Evolutionary conservation across 2,329 filamentous ascomycete genomes (phyloP).

Genomic region (Sclerotinia glacialis): DNA sequence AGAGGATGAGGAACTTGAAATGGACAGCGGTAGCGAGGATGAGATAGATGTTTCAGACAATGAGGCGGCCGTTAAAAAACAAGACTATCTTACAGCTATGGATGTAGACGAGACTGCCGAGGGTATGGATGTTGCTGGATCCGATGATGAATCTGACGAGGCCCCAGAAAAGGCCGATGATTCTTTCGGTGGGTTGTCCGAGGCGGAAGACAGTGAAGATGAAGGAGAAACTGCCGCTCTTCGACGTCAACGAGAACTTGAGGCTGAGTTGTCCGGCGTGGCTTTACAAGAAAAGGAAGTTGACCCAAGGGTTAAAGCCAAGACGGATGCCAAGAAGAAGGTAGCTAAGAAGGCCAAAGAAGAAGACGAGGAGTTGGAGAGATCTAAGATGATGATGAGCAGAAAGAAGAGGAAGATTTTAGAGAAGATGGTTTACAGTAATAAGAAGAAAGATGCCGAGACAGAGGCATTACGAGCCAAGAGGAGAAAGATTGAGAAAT

Average conservation of each 20-base stretch:
- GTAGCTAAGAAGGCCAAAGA: constrained; percentile 67
- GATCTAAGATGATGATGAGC: constrained; percentile 96
- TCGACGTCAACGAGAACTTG: constrained; percentile 83
- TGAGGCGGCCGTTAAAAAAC: constrained; percentile 49
- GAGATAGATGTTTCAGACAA: constrained; percentile 42
- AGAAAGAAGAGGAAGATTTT: constrained; percentile 97
- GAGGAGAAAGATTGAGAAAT: constrained; percentile 81
- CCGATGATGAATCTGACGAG: constrained; percentile 42
- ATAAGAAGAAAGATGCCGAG: constrained; percentile 89
- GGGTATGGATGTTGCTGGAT: constrained; percentile 40
- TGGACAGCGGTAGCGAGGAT: constrained; percentile 53
- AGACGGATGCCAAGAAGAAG: constrained; percentile 68
- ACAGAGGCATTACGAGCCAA: constrained; percentile 84
- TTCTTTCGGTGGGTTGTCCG: constrained; percentile 40
- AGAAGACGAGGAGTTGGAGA: constrained; percentile 84
- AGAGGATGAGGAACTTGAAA: constrained; percentile 76
- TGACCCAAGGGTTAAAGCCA: constrained; percentile 58
- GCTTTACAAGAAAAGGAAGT: constrained; percentile 51
- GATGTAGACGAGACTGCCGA: constrained; percentile 38
- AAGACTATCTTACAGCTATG: constrained; percentile 36
- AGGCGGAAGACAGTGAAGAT: constrained; percentile 52
- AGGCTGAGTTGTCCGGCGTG: constrained; percentile 82
- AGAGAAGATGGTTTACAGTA: constrained; percentile 96
- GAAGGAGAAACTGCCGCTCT: constrained; percentile 60
- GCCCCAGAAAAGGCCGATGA: constrained; percentile 39